These are phyloP conservation scores for Alternaria brassicae DNA, from an alignment of 2,329 filamentous ascomycete genomes.

Conservation along the genomic window DNA sequence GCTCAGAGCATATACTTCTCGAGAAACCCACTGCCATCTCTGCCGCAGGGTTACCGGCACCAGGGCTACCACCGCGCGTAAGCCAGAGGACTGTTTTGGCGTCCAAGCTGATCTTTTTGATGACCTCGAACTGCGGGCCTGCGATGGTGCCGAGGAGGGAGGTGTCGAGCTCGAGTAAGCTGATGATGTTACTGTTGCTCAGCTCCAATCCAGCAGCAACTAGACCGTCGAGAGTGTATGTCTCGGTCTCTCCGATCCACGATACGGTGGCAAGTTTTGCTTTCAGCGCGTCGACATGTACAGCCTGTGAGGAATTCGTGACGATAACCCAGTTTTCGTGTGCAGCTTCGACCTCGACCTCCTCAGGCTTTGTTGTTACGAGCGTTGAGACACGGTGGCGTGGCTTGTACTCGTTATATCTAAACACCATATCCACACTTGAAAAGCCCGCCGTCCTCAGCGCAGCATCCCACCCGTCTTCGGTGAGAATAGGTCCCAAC, in stretches of 20 bases:
- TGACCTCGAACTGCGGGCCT: constrained; percentile 9
- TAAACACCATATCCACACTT: constrained; percentile 13
- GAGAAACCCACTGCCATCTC: constrained; percentile 21
- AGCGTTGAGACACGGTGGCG: constrained; percentile 5
- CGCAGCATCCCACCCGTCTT: constrained; percentile 31
- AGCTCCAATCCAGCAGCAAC: constrained; percentile 8
- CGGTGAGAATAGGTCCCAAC: constrained; percentile 7
- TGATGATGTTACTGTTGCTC: constrained; percentile 7
- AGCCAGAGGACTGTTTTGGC: constrained; percentile 16
- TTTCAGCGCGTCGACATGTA: constrained; percentile 5
- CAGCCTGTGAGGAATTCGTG: not conserved
- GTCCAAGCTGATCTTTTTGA: constrained; percentile 11
- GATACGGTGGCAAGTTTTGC: constrained; percentile 3
- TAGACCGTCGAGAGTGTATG: constrained; percentile 5
- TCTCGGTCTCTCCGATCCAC: constrained; percentile 8
- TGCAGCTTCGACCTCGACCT: constrained; percentile 12
- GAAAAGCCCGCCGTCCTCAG: constrained; percentile 14
- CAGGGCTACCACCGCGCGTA: constrained; percentile 10
- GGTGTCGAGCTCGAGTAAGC: constrained; percentile 17
- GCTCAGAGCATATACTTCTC: constrained; percentile 19
- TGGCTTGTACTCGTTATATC: constrained; percentile 10
- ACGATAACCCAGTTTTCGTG: constrained; percentile 7
- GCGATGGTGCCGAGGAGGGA: constrained; percentile 15
- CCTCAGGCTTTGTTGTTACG: constrained; percentile 8
- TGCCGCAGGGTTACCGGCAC: constrained; percentile 6